phyloP scores from a whole-genome alignment of 192 early-diverging fungal species.

The Gorgonomyces haynaldii region DNA sequence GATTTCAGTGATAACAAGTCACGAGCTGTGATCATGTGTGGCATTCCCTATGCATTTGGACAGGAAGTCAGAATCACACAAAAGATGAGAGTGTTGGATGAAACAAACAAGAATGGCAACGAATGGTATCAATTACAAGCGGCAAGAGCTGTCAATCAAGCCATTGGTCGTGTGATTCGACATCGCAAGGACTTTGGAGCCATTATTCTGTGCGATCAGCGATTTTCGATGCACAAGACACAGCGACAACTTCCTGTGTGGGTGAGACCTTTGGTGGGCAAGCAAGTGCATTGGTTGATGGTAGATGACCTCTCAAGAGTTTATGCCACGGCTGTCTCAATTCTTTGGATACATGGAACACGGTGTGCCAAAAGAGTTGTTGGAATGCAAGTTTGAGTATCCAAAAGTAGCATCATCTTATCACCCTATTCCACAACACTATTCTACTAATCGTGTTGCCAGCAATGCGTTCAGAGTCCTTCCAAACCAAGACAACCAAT shows the following conservation, averaged over 20 bases:
- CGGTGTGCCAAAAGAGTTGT: no score
- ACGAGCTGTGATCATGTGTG: constrained; percentile 52
- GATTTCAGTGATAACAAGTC: constrained; percentile 58
- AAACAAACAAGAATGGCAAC: constrained; percentile 25
- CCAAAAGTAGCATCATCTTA: no score
- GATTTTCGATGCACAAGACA: constrained; percentile 35
- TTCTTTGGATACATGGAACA: no score
- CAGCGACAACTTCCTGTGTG: constrained; percentile 53
- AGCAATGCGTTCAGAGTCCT: no score
- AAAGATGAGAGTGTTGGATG: constrained; percentile 36
- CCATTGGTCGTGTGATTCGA: constrained; percentile 35
- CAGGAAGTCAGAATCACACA: constrained; percentile 44
- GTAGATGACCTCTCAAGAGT: no score
- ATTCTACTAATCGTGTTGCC: no score
- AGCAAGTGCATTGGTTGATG: no score
- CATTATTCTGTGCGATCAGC: constrained; percentile 38
- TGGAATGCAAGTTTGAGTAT: no score
- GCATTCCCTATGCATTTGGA: constrained; percentile 45
- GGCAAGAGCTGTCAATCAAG: constrained; percentile 53
- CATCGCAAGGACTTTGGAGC: constrained; percentile 55
- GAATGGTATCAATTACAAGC: constrained; percentile 58
- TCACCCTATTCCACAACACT: no score
- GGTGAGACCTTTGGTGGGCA: constrained; percentile 43
- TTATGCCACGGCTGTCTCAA: no score
- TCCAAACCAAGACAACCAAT: no score